A percentile compares a stretch with the other conserved stretches of the same genome.
Evolutionary conservation across 352 stramenopile species (phyloP).

Genomic region (Pythium brachiatum): DNA sequence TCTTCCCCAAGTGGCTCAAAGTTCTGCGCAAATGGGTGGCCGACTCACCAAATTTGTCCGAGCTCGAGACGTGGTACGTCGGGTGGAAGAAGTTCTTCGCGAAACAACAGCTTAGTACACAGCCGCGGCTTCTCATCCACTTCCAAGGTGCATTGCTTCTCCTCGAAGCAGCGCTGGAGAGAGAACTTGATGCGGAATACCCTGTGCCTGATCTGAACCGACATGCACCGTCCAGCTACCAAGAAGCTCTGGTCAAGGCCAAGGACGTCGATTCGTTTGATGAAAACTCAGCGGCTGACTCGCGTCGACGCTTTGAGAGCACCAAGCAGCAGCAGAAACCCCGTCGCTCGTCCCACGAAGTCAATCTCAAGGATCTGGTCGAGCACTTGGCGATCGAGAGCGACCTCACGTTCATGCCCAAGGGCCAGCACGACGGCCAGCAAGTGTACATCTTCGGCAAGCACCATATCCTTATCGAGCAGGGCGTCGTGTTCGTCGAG

Average conservation of each 20-base stretch:
- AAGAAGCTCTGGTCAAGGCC: conserved; percentile 66
- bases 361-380: conserved; percentile 82
- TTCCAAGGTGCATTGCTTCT: conserved; percentile 77
- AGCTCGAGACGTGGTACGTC: conserved; percentile 82
- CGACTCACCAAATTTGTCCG: conserved; percentile 40
- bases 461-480: conserved; percentile 82
- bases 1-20: conserved; percentile 90
- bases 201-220: conserved; percentile 52
- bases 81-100: conserved; percentile 85
- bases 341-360: conserved; percentile 34
- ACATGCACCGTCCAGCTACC: conserved; percentile 57
- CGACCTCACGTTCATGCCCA: conserved; percentile 82
- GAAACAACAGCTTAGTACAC: conserved; percentile 47
- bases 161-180: conserved; percentile 41
- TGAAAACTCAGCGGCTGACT: not conserved
- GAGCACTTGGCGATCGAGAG: conserved; percentile 77
- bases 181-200: conserved; percentile 16
- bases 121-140: conserved; percentile 68
- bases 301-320: not conserved
- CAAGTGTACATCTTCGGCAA: conserved; percentile 79
- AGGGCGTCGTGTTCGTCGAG: conserved; percentile 79
- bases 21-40: conserved; percentile 79
- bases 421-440: conserved; percentile 72
- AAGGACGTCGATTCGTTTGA: conserved; percentile 22
- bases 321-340: conserved; percentile 17